Conservation (phyloP, 495 filamentous ascomycete species). For the Trichoderma erinaceum region DNA sequence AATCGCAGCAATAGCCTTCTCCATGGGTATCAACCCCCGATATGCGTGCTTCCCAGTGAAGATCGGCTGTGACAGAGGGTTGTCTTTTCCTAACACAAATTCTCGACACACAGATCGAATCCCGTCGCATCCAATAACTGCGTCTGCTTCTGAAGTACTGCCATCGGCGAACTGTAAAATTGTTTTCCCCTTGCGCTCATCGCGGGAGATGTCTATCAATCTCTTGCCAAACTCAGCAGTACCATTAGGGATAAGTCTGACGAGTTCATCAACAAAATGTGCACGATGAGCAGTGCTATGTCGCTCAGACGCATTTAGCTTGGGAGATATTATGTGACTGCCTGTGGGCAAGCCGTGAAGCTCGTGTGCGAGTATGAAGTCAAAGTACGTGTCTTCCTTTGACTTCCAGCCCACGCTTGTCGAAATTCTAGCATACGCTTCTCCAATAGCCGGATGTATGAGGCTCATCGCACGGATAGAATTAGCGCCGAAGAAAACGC, state of each 20-base stretch:
- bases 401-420: conserved; percentile 21
- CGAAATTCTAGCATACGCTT: conserved; percentile 25
- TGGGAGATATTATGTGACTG: conserved; percentile 1
- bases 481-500: conserved; percentile 52
- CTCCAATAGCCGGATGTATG: conserved; percentile 40
- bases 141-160: conserved; percentile 25
- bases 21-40: conserved; percentile 54
- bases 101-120: conserved; percentile 42
- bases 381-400: conserved; percentile 25
- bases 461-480: conserved; percentile 45
- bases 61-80: conserved; percentile 28
- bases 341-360: conserved; percentile 17
- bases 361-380: conserved; percentile 19
- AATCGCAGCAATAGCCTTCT: conserved; percentile 42
- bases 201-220: conserved; percentile 14
- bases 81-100: conserved; percentile 35
- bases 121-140: conserved; percentile 51
- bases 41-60: conserved; percentile 21
- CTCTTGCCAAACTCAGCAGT: conserved; percentile 29
- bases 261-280: conserved; percentile 49
- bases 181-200: conserved; percentile 20
- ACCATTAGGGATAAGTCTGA: conserved; percentile 42
- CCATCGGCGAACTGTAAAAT: conserved; percentile 33
- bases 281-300: conserved; percentile 37
- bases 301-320: conserved; percentile 19